Base-by-base conservation (phyloP, 495 filamentous ascomycete species). In the Massariosphaeria phaeospora region DNA sequence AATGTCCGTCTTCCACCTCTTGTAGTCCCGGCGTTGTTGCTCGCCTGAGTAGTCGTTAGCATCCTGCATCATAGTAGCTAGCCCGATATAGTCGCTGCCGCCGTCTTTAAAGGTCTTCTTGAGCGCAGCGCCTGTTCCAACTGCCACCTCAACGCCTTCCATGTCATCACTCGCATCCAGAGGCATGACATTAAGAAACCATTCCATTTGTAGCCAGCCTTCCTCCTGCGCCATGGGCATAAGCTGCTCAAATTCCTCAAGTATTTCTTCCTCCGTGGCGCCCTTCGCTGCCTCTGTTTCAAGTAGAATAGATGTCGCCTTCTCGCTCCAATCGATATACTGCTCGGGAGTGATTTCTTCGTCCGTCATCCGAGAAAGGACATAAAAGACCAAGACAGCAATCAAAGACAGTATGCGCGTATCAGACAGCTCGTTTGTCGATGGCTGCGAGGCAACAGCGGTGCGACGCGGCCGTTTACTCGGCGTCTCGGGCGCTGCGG, bases 11-110 rank as follows among this genome's bases (percentile, higher is more conserved):
- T 88, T 86, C 93, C 93, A 96, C 17, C 72, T 70, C 20, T 71
- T 65, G 68, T 84, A 95, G 26, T 86, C 82, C 52, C 76, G 76
- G 57, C 76, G 72, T 48, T 83, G 83, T 43, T 79, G 74, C 20
- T 86, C 83, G 49, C 84, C 85, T 62, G 96, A 66, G 67, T 82
- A 94, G 69, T 96, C 88, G 49, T 89, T 83, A 36, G 79, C 76
- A 53, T 86, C 84, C 69, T 94, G 87, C 71, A 95, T 84, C 87
- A 93, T 93, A 2, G 84, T 89, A 12, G 85, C 85, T 21, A 83
- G 61, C 49, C 79, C 79, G 13, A 79, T 76, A 25, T 80, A 65
- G 2, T 68, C 39, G 70, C 70, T 30, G 60, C 58, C 56, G 8
- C 24, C 31, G 24, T 40, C 48, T 43, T 20, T 66, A 54, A 27